phyloP scores from a whole-genome alignment of 306 rosid species.

The Cicer judaicum region DNA sequence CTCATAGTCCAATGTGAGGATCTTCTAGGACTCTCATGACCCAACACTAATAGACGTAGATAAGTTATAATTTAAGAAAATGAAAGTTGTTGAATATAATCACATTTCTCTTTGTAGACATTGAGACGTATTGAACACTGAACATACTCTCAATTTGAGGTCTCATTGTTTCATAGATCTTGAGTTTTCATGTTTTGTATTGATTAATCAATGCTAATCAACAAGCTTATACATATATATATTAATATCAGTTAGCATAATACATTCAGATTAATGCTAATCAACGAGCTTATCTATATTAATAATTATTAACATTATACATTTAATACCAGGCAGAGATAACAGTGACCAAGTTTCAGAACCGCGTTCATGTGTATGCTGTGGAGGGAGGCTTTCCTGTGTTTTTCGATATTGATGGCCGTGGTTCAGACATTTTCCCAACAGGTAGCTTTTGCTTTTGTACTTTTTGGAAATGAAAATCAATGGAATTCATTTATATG shows the following conservation, averaged over 20 bases:
- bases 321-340: constrained; percentile 63
- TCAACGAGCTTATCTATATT: neutral
- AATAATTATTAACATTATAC: neutral
- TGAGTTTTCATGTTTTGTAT: neutral
- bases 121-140: too few species aligned
- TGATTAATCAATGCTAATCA: neutral
- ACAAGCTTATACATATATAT: neutral
- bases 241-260: neutral
- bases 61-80: too few species aligned
- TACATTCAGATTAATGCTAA: neutral
- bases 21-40: too few species aligned
- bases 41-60: too few species aligned
- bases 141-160: too few species aligned
- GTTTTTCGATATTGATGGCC: constrained; percentile 82
- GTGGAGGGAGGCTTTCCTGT: constrained; percentile 83
- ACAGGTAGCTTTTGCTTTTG: constrained; percentile 53
- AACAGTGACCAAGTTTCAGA: constrained; percentile 77
- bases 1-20: too few species aligned
- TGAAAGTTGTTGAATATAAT: too few species aligned
- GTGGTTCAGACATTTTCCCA: constrained; percentile 80
- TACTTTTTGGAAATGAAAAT: neutral
- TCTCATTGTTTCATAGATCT: neutral
- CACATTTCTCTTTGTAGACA: too few species aligned
- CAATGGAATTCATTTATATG: neutral
- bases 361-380: constrained; percentile 74